Evolutionary conservation across 208 protist genomes (phyloP), one percentile per base, ranked within the genome.

Genomic region (Wallacemonas collosoma): DNA sequence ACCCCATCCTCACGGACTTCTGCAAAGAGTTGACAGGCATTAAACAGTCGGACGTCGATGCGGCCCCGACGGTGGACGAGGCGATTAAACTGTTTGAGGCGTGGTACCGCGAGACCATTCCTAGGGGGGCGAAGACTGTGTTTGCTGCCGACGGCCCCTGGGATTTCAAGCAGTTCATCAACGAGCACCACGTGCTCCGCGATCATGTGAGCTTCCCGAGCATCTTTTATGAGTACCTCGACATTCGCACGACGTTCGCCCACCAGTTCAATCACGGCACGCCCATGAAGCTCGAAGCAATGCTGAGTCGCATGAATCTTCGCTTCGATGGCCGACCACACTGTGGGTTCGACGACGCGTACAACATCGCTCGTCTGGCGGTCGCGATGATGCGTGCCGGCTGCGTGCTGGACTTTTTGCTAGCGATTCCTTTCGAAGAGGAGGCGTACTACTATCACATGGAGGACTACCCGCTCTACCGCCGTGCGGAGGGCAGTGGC

Each of bases 21-120:
- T 99, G 98, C 83, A 96, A 75, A 3, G 51, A 93, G 68, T 78
- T 98, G n/a, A 99, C 98, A 6, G 98, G 98, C 53, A 98, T 99
- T 39, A 84, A 80, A 67, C 97, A 99, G 82, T 82, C 87, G n/a
- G 63, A 87, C 54, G 94, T 98, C 1, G 94, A 98, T 60, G 74
- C 68, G 1, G 94, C 89, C 15, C 85, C 84, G 8, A 68, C 60
- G 38, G 82, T 98, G 40, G 80, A 62, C 17, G 89, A 89, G 75
- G 94, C 89, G 1, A 79, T 98, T 6, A 68, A 83, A 38, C 44
- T 73, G 1, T 94, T 98, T 71, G 84, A 88, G 68, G 65, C 78
- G 72, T 98, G 94, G 92, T 91, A 86, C 66, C 60, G n/a, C 36
- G 70, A 85, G 61, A 94, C 88, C 36, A 92, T 93, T 26, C 86